Evolutionary conservation across 208 protist species (phyloP).

Genomic region (Crithidia mellificae): DNA sequence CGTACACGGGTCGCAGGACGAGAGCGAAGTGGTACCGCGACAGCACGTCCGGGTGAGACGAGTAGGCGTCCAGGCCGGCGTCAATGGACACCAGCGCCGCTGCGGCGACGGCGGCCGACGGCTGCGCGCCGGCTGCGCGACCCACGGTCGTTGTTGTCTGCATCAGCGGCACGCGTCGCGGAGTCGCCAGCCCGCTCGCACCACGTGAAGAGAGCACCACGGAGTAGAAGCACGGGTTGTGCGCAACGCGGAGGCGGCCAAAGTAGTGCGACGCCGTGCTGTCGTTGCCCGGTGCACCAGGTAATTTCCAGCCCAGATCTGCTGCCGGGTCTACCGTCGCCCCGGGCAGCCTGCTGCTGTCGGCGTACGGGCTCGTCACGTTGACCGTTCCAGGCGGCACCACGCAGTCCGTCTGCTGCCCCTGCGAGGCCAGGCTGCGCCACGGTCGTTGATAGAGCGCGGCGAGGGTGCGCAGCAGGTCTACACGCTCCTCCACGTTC

Average conservation of each 20-base stretch:
- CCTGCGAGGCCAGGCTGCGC: constrained; percentile 52
- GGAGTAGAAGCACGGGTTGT: constrained; percentile 25
- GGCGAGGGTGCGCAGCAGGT: constrained; percentile 58
- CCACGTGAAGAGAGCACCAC: constrained; percentile 15
- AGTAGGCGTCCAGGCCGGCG: constrained; percentile 47
- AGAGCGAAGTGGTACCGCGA: constrained; percentile 65
- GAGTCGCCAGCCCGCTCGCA: not conserved
- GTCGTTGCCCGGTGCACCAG: not conserved
- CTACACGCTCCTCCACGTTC: constrained; percentile 67
- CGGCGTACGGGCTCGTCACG: constrained; percentile 64
- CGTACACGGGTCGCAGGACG: constrained; percentile 36
- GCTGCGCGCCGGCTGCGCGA: constrained; percentile 39
- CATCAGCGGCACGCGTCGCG: constrained; percentile 34
- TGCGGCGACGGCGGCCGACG: constrained; percentile 20
- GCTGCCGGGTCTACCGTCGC: constrained; percentile 40
- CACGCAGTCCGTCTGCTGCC: constrained; percentile 76
- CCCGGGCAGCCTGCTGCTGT: constrained; percentile 41
- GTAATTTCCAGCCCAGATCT: constrained; percentile 49
- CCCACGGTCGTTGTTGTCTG: constrained; percentile 51
- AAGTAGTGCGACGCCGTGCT: constrained; percentile 14
- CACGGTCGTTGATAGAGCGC: constrained; percentile 69
- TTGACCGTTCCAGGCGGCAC: constrained; percentile 74
- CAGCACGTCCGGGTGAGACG: constrained; percentile 43
- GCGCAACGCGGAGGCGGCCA: constrained; percentile 12
- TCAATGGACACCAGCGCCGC: constrained; percentile 40